Evolutionary conservation across 805 yeast genomes (phyloP), one percentile per base, ranked within the genome.

Genomic region (Torulaspora delbrueckii): DNA sequence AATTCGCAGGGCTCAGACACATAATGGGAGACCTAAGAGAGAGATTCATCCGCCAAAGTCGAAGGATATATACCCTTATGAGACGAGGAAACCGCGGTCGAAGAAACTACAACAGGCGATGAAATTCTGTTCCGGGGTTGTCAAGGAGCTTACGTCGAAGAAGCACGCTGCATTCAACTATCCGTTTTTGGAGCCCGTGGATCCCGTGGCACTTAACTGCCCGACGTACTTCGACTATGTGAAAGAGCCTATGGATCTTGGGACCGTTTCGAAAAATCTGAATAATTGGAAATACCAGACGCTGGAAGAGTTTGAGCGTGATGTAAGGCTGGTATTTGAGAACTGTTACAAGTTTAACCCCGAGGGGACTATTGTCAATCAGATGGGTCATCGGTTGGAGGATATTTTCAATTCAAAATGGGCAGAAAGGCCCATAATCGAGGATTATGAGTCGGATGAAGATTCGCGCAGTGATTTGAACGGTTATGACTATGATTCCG

Each of bases 1-100:
- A n/a, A 76, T 84, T 40, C 77, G 95, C 63, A 76, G 91, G 47
- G 95, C 88, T 50, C 79, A 84, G 26, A 73, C 77, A 5, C 80
- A 82, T 19, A 86, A 82, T 42, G 93, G 90, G 25, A 76, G 99
- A 55, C 98, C 98, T 31, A 91, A 91, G 67, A 79, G 99, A 55
- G 93, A 88, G 55, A 88, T 93, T 39, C 97, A 90, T 64, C 99
- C 99, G 3, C 99, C 99, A 43, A 84, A 86, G 61, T 86, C 96
- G 26, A 87, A 87, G 61, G 97, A 93, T 63, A 79, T 90, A 65
- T 66, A 65, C 47, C 95, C 96, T 3, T 88, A 87, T 59, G 96
- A 89, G 59, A 81, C 81, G 43, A 48, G 59, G 26, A 60, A 61
- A 43, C 99, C 99, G 37, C 79, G 95, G 54, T 86, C 86, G 69